Conservation (phyloP, 2,329 filamentous ascomycete genomes). For the Stenocarpella maydis region DNA sequence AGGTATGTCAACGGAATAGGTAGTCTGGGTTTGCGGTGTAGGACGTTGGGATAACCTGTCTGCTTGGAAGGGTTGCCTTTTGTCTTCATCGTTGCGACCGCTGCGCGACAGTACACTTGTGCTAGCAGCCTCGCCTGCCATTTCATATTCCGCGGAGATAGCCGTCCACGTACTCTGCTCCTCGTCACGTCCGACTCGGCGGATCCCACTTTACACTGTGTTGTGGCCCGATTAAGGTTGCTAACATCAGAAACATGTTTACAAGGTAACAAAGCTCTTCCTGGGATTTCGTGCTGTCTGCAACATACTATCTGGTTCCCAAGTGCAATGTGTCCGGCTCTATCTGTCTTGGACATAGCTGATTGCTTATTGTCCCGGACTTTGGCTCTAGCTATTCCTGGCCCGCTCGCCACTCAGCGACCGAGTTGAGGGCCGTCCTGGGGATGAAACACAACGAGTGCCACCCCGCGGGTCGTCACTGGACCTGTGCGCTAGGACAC, state of each 20-base stretch:
- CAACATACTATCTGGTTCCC: background rate
- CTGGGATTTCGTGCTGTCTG: background rate
- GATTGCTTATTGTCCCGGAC: too few relatives aligned
- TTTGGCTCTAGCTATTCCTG: background rate
- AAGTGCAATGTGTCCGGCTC: background rate
- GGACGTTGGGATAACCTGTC: conserved; percentile 19
- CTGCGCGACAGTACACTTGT: background rate
- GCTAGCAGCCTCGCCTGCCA: background rate
- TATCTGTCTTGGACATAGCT: background rate
- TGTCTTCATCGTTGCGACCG: background rate
- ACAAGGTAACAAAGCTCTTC: background rate
- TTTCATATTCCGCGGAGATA: background rate
- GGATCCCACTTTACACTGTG: too few relatives aligned
- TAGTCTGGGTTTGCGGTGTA: too few relatives aligned
- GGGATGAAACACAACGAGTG: conserved; percentile 14
- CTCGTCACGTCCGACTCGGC: background rate
- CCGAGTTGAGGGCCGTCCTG: conserved; percentile 1
- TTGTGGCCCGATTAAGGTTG: too few relatives aligned
- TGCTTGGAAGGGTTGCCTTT: background rate
- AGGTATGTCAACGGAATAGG: background rate
- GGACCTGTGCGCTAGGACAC: background rate
- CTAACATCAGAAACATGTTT: background rate
- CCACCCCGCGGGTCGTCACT: conserved; percentile 4
- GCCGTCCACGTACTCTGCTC: too few relatives aligned
- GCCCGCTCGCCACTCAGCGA: background rate